Evolutionary conservation across 1,139 yeast genomes (phyloP).

Genomic region (Candida sp.): DNA sequence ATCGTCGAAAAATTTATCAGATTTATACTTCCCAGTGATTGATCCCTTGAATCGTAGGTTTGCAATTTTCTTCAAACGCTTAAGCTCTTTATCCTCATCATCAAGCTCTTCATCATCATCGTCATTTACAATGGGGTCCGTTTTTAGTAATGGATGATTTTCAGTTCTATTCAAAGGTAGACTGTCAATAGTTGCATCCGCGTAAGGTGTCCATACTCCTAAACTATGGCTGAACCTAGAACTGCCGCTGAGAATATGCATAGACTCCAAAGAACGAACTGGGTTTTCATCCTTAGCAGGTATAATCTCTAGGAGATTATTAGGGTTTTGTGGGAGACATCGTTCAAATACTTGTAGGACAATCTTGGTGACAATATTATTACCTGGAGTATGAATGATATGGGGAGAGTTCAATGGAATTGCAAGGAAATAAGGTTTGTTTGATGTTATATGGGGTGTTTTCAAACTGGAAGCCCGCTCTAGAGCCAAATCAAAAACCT

Average conservation of each 20-base stretch:
- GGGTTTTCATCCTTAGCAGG: conserved; percentile 39
- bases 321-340: conserved; percentile 41
- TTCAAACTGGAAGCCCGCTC: conserved; percentile 7
- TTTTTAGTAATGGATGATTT: conserved; percentile 20
- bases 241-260: conserved; percentile 56
- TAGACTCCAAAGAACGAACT: conserved; percentile 49
- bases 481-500: conserved; percentile 53
- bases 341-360: conserved; percentile 59
- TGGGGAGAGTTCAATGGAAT: conserved; percentile 67
- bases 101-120: conserved; percentile 6
- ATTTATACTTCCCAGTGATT: conserved; percentile 24
- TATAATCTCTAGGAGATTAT: conserved; percentile 21
- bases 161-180: conserved; percentile 51
- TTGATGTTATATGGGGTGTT: conserved; percentile 44
- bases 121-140: conserved; percentile 4
- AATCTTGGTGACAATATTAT: conserved; percentile 45
- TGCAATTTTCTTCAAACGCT: conserved; percentile 35
- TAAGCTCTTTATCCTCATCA: conserved; percentile 9
- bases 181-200: conserved; percentile 59
- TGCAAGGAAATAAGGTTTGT: conserved; percentile 62
- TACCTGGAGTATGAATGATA: conserved; percentile 55
- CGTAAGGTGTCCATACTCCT: conserved; percentile 72
- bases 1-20: conserved; percentile 36
- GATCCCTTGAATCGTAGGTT: conserved; percentile 59
- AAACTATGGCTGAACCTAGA: conserved; percentile 57